Percentiles rank a stretch among this genome's conserved stretches.
Conservation (phyloP, 352 stramenopile genomes). For the Pythium rishiriense region DNA sequence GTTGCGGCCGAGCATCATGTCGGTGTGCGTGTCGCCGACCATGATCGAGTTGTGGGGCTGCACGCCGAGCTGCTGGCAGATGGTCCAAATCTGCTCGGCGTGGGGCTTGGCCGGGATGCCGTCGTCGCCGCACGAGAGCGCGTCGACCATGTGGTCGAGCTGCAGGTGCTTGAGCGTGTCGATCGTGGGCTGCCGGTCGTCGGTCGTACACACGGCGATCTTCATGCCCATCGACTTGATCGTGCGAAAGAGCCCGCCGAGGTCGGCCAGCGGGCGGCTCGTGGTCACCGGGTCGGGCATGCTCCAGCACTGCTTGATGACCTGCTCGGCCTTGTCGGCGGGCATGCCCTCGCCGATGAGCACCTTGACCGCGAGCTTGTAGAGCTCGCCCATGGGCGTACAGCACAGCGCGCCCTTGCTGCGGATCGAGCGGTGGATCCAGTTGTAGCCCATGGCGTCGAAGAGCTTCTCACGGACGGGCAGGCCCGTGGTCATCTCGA, state of each 20-base stretch:
- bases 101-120: constrained; percentile 79
- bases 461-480: constrained; percentile 85
- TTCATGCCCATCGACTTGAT: constrained; percentile 88
- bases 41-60: constrained; percentile 87
- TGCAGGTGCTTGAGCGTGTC: constrained; percentile 76
- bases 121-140: constrained; percentile 79
- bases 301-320: constrained; percentile 80
- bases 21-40: constrained; percentile 85
- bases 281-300: constrained; percentile 81
- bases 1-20: constrained; percentile 82
- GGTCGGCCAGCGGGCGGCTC: constrained; percentile 69
- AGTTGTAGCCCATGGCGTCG: constrained; percentile 87
- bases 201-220: constrained; percentile 87
- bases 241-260: constrained; percentile 75
- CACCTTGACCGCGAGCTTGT: constrained; percentile 78
- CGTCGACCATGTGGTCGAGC: constrained; percentile 77
- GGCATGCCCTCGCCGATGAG: constrained; percentile 74
- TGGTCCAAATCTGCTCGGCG: constrained; percentile 83
- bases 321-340: constrained; percentile 50
- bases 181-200: constrained; percentile 78
- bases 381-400: constrained; percentile 84
- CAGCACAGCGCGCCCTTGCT: constrained; percentile 83
- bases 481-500: constrained; percentile 81
- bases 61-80: constrained; percentile 76
- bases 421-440: constrained; percentile 76